Evolutionary conservation across 352 stramenopile genomes (phyloP).

Genomic region (Globisporangium nagaii): DNA sequence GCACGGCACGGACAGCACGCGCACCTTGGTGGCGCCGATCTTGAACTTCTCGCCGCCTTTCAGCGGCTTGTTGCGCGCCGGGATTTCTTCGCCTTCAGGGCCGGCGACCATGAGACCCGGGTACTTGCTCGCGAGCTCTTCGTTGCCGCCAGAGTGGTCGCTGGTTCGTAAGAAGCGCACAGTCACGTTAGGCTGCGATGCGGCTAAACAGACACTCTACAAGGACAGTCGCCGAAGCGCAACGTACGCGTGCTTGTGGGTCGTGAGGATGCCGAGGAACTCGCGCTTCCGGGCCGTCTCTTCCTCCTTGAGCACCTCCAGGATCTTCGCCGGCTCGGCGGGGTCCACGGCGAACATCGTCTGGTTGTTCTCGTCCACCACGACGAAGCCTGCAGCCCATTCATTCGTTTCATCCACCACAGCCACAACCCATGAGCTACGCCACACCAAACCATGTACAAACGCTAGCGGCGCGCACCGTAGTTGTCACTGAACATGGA

Average conservation of each 20-base stretch:
- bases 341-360: conserved; percentile 81
- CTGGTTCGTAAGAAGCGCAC: conserved; percentile 13
- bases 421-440: no score
- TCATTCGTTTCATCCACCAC: background rate
- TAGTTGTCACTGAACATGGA: conserved; percentile 85
- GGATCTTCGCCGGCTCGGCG: conserved; percentile 55
- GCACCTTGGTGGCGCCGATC: conserved; percentile 65
- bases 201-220: background rate
- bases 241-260: conserved; percentile 89
- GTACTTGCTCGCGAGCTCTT: conserved; percentile 58
- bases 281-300: conserved; percentile 53
- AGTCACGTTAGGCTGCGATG: background rate
- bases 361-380: conserved; percentile 78
- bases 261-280: conserved; percentile 88
- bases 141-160: conserved; percentile 80
- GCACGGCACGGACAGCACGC: conserved; percentile 74
- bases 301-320: conserved; percentile 67
- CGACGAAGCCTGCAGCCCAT: conserved; percentile 46
- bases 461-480: conserved; percentile 17
- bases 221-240: background rate
- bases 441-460: background rate
- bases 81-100: conserved; percentile 71
- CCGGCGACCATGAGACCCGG: conserved; percentile 61
- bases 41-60: conserved; percentile 79
- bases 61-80: conserved; percentile 55